A percentile compares a stretch with the other conserved stretches of the same genome.
Conservation (phyloP, 2,329 filamentous ascomycete genomes). For the Xylaria sp. region DNA sequence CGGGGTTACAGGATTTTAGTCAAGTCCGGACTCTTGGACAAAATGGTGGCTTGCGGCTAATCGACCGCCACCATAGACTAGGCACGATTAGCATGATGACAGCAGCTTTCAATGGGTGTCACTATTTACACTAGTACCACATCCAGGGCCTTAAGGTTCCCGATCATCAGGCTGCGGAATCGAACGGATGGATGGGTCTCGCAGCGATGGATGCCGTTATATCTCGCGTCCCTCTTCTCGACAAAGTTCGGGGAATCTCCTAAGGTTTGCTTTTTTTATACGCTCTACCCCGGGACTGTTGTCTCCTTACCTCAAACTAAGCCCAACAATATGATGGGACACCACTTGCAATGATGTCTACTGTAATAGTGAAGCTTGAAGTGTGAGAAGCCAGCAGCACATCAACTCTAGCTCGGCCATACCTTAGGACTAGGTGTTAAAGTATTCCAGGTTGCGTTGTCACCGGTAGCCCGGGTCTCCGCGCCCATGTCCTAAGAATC, state of each 20-base stretch:
- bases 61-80: conserved; percentile 8
- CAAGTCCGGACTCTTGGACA: conserved; percentile 6
- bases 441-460: not conserved
- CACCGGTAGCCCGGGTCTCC: not conserved
- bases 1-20: conserved; percentile 1
- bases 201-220: conserved; percentile 12
- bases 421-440: not conserved
- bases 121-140: conserved; percentile 17
- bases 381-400: conserved; percentile 3
- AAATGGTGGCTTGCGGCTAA: conserved; percentile 12
- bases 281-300: not conserved
- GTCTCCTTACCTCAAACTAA: not conserved
- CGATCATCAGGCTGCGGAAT: conserved; percentile 11
- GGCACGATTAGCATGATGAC: conserved; percentile 8
- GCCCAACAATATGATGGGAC: conserved; percentile 2
- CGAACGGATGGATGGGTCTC: conserved; percentile 4
- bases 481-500: not conserved
- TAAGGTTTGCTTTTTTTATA: conserved; percentile 5
- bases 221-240: conserved; percentile 4
- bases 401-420: conserved; percentile 3
- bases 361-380: conserved; percentile 2
- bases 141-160: conserved; percentile 13
- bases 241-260: conserved; percentile 7
- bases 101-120: conserved; percentile 11
- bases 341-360: not conserved